Base-by-base conservation (phyloP, 2,329 filamentous ascomycete genomes). In the Colletotrichum zoysiae region DNA sequence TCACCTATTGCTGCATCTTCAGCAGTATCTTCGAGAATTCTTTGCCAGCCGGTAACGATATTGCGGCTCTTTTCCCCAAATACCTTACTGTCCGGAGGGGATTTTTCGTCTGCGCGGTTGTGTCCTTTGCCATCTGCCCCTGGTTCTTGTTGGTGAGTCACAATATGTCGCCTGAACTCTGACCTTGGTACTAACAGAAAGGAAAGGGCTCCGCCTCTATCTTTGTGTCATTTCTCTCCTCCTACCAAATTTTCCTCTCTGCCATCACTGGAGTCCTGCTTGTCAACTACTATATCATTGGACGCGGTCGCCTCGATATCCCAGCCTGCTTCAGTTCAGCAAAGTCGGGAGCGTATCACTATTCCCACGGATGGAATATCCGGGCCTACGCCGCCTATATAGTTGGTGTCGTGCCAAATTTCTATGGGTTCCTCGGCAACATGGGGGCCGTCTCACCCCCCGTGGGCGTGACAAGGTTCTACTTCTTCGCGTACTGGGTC, bases 401-500 rank as follows among this genome's bases (percentile, higher is more conserved):
- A 1, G 55, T 81, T 44, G 81, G 80, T 18, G 78, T 83, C n/a
- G 76, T 77, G 6, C 81, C 82, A 0, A 83, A 83, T 56, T 82
- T 85, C 59, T 82, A 81, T 57, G 82, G 82, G 1, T 85, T 85
- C 57, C 75, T 84, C 2, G 78, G 81, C 68, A 79, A 82, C 30
- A 81, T 84, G 78, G 83, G 82, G 26, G 26, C 26, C 1, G 80
- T 84, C 5, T 4, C 60, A 0, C 80, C 79, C 0, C 82, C 82
- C 1, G 5, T 78, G 0, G 79, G 78, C 0, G 75, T 82, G 3
- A 79, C 77, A 0, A 76, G 78, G 20, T 89, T 89, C 78, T 90
- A 90, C 75, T 88, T 88, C 72, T 81, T 90, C 33, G 87, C 88
- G 0, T 87, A 85, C 67, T 84, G 85, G 74, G 86, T 89, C 7